These are phyloP conservation scores for Chlamydomonas incerta DNA, from an alignment of 139 green algal species.

Conservation along the genomic window DNA sequence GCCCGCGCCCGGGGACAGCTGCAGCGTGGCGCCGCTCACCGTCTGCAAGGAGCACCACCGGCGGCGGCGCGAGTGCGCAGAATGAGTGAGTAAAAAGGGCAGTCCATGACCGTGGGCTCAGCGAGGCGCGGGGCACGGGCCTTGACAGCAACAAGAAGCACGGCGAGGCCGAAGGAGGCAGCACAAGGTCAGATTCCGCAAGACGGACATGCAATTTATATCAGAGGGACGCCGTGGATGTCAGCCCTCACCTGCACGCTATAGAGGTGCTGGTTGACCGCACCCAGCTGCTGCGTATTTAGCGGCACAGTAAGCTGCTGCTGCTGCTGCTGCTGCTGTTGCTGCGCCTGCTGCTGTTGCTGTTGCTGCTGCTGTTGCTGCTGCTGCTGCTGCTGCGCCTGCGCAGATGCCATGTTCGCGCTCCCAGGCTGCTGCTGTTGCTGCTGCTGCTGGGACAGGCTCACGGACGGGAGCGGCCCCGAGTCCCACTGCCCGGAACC, in stretches of 20 bases:
- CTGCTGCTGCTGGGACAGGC: not conserved
- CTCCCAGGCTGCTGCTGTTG: too few species aligned
- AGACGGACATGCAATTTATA: not conserved
- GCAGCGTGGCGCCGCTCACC: conserved; percentile 26
- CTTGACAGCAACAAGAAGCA: too few species aligned
- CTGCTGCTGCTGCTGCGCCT: not conserved
- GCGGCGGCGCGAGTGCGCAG: not conserved
- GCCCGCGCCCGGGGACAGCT: conserved; percentile 16
- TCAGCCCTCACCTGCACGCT: conserved; percentile 7
- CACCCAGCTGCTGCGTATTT: conserved; percentile 16
- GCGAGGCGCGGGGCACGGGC: too few species aligned
- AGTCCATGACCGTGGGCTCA: too few species aligned
- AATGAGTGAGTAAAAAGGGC: not conserved
- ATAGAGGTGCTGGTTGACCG: conserved; percentile 51
- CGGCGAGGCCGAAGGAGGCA: not conserved
- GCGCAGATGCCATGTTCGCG: too few species aligned
- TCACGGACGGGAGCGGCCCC: not conserved
- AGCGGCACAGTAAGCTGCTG: conserved; percentile 18
- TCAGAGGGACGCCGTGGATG: not conserved
- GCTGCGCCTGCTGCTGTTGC: not conserved
- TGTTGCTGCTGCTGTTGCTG: not conserved
- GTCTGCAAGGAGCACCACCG: too few species aligned
- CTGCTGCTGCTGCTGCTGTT: not conserved
- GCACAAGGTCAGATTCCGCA: not conserved
- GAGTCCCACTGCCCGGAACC: not conserved